Conservation (phyloP, 2,329 filamentous ascomycete genomes). For the Acephala macrosclerotiorum region DNA sequence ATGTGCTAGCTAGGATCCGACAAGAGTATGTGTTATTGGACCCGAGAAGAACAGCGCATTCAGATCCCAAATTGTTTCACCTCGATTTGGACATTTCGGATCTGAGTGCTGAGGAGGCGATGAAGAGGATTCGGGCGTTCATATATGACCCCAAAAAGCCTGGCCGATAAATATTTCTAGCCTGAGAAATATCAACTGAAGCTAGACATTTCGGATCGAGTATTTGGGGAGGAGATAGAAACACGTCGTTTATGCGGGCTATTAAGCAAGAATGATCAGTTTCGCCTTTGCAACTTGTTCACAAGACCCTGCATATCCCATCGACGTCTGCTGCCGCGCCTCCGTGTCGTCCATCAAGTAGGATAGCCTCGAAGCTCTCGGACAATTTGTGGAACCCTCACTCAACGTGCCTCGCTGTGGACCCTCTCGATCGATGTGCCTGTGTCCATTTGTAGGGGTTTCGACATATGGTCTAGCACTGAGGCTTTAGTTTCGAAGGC, state of each 20-base stretch:
- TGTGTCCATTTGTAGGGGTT: background rate
- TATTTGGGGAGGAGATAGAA: no score
- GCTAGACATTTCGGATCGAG: no score
- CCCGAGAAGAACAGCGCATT: background rate
- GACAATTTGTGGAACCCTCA: background rate
- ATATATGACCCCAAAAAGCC: background rate
- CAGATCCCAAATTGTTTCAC: background rate
- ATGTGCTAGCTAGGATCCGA: background rate
- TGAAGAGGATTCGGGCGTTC: background rate
- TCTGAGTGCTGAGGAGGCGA: background rate
- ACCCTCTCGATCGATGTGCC: background rate
- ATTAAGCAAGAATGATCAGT: no score
- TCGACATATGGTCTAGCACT: background rate
- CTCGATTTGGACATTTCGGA: background rate
- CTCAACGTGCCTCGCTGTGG: background rate
- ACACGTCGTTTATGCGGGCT: no score
- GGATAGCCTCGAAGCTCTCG: background rate
- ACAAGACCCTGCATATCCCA: background rate
- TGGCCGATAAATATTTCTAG: background rate
- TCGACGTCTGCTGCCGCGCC: background rate
- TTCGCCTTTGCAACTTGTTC: background rate
- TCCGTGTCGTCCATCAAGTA: background rate
- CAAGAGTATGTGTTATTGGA: background rate
- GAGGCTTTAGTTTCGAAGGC: background rate
- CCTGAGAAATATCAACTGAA: background rate